Evolutionary conservation across 2,329 filamentous ascomycete species (phyloP), one percentile per base, ranked within the genome.

Genomic region (Venturia carpophila): DNA sequence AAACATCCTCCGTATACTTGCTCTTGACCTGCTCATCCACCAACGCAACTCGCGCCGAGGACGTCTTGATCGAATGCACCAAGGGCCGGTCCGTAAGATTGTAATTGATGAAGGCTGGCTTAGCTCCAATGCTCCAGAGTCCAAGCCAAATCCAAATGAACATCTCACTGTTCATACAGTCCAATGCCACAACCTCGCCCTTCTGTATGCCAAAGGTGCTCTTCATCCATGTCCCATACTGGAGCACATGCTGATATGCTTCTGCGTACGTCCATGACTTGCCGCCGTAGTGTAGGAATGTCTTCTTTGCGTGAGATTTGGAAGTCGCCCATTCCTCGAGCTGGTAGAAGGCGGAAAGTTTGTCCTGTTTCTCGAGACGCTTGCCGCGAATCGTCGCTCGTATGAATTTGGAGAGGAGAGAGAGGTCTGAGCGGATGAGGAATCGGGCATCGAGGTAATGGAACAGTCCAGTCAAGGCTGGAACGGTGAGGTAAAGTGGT

Each of bases 51-150:
- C 82, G 82, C 0, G 89, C 80, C 0, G 83, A 86, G 1, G 89
- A 88, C 1, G 85, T 84, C 68, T 82, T 83, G 56, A 95, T 79
- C 69, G 89, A 93, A 75, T 96, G 91, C 3, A 84, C 74, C 67
- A 96, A 78, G 0, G 90, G 82, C 37, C 87, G 84, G 15, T 86
- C 87, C 0, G 83, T 82, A 61, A 96, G 78, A 72, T 94, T 94
- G 76, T 92, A 93, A 76, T 96, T 96, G 77, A 96, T 88, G 70
- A 94, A 91, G 0, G 91, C 91, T 0, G 91, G 91, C 65, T 86
- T 86, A 0, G 89, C 91, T 13, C 92, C 92, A 66, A 96, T 85
- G 39, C 87, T 85, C 91, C 91, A 96, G 41, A 96, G 76, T 0
- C 87, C 91, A 64, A 92, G 79, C 81, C 87, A 84, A 10, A 95